Conservation (phyloP, 2,329 filamentous ascomycete genomes). For the Fusarium sp. region DNA sequence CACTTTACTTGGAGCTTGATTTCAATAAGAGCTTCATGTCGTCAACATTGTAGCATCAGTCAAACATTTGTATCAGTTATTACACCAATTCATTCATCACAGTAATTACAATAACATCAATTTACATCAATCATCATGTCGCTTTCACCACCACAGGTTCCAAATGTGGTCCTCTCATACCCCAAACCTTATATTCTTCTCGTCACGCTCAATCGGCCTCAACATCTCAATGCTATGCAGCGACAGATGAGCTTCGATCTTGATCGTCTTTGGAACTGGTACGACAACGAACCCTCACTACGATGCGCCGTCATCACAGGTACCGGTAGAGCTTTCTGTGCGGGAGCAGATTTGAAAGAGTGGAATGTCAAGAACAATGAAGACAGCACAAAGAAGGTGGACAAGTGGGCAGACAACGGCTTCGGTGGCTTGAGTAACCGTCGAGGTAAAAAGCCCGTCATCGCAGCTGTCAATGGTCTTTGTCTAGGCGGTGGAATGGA, state of each 20-base stretch:
- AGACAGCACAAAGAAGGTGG: slow-evolving; percentile 54
- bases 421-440: slow-evolving; percentile 76
- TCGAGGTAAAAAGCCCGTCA: slow-evolving; percentile 75
- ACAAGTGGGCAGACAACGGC: slow-evolving; percentile 52
- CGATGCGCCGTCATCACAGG: slow-evolving; percentile 73
- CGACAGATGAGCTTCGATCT: slow-evolving; percentile 61
- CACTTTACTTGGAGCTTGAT: slow-evolving; percentile 30
- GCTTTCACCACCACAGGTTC: slow-evolving; percentile 56
- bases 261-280: slow-evolving; percentile 66
- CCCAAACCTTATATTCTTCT: slow-evolving; percentile 67
- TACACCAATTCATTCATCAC: neutral
- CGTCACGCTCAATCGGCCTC: slow-evolving; percentile 69
- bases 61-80: neutral
- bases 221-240: slow-evolving; percentile 68
- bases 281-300: slow-evolving; percentile 69
- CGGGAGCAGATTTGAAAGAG: slow-evolving; percentile 75
- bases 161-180: slow-evolving; percentile 59
- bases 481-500: slow-evolving; percentile 81
- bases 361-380: slow-evolving; percentile 61
- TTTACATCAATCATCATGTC: slow-evolving; percentile 35
- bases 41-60: neutral
- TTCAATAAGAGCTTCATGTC: slow-evolving; percentile 18
- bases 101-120: neutral
- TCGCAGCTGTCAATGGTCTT: slow-evolving; percentile 79
- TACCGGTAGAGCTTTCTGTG: slow-evolving; percentile 72